phyloP scores from a whole-genome alignment of 495 filamentous ascomycete genomes.

The Hypoxylon trugodes region DNA sequence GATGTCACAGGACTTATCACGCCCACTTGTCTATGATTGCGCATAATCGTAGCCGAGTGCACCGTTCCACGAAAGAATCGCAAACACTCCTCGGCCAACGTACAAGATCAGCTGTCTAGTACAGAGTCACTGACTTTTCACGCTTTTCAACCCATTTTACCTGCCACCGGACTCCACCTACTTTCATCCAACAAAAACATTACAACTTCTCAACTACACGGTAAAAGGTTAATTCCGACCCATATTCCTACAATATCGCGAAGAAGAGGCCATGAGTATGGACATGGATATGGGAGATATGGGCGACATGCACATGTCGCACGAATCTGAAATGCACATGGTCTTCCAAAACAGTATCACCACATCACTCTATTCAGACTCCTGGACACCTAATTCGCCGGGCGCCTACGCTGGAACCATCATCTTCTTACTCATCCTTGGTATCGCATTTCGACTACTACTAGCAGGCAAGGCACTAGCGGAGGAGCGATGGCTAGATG shows the following conservation, averaged over 20 bases:
- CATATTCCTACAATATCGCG: no score
- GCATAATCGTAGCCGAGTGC: not conserved
- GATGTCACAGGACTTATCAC: not conserved
- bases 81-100: conserved; percentile 1
- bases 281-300: conserved; percentile 32
- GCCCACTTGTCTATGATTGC: not conserved
- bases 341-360: conserved; percentile 71
- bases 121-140: not conserved
- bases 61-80: conserved; percentile 8
- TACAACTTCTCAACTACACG: not conserved
- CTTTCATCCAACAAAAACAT: not conserved
- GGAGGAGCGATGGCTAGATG: conserved; percentile 64
- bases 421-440: conserved; percentile 82
- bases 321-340: conserved; percentile 52
- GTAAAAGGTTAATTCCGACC: no score
- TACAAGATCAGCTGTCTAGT: not conserved
- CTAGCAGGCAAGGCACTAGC: conserved; percentile 69
- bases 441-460: conserved; percentile 70
- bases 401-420: conserved; percentile 84
- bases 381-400: conserved; percentile 74
- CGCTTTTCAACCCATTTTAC: not conserved
- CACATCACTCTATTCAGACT: conserved; percentile 76
- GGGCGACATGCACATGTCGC: conserved; percentile 29
- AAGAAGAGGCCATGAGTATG: conserved; percentile 27
- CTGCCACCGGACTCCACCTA: not conserved